phyloP scores from a whole-genome alignment of 1,139 yeast genomes.

The Hansenula sp. region DNA sequence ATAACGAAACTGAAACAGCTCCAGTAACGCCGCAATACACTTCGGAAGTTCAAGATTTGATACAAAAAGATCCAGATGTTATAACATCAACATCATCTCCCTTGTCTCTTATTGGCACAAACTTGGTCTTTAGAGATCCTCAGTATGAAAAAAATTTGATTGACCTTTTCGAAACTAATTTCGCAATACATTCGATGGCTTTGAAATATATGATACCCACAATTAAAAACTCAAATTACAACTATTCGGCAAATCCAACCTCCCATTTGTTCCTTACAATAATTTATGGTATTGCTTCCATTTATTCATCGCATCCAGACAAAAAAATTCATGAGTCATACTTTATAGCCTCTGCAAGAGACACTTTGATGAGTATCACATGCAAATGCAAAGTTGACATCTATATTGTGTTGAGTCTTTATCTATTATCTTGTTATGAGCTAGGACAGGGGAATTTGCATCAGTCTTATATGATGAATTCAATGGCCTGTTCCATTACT shows the following conservation, averaged over 20 bases:
- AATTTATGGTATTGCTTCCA: conserved; percentile 21
- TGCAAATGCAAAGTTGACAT: conserved; percentile 21
- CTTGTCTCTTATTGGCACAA: conserved; percentile 12
- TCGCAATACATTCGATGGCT: conserved; percentile 15
- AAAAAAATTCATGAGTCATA: conserved; percentile 9
- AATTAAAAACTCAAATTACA: conserved; percentile 13
- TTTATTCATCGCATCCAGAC: conserved; percentile 16
- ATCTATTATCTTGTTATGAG: conserved; percentile 25
- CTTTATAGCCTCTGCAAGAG: conserved; percentile 22
- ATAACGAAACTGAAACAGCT: neutral
- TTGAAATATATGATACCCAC: conserved; percentile 8
- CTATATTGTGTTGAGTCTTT: conserved; percentile 19
- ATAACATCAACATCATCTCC: conserved; percentile 9
- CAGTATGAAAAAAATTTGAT: conserved; percentile 15
- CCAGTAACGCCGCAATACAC: neutral
- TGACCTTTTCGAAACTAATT: conserved; percentile 15
- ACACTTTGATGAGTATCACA: conserved; percentile 16
- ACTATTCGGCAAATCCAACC: conserved; percentile 12
- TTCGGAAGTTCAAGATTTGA: conserved; percentile 6
- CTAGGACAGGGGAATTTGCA: conserved; percentile 25
- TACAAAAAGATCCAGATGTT: neutral
- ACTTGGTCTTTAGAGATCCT: conserved; percentile 16
- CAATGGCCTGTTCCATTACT: conserved; percentile 26
- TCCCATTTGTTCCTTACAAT: conserved; percentile 20
- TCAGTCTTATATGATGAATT: conserved; percentile 23